Percentiles rank a stretch among this genome's conserved stretches.
Evolutionary conservation across 2,329 filamentous ascomycete species (phyloP).

Genomic region (Hymenoscyphus scutula): DNA sequence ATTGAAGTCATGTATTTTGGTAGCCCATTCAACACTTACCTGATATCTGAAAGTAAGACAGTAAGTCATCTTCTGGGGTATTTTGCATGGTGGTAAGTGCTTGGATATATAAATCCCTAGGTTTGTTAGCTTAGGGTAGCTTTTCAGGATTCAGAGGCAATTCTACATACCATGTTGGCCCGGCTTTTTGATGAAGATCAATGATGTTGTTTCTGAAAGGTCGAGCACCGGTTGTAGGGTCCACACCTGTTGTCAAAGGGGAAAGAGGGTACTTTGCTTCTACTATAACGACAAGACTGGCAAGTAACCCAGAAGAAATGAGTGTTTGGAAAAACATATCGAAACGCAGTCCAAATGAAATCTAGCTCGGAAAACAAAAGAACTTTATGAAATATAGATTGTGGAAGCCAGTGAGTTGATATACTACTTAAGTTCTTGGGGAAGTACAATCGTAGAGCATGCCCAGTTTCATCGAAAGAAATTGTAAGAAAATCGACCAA

Average conservation of each 20-base stretch:
- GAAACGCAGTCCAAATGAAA: too few relatives aligned
- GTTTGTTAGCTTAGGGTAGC: too few relatives aligned
- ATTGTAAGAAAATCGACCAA: background rate
- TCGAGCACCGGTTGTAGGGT: conserved; percentile 6
- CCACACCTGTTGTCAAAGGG: conserved; percentile 2
- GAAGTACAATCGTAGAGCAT: background rate
- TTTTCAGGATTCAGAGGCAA: too few relatives aligned
- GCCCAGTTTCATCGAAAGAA: background rate
- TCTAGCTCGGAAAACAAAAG: too few relatives aligned
- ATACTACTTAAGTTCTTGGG: too few relatives aligned
- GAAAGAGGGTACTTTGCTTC: too few relatives aligned
- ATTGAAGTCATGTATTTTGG: background rate
- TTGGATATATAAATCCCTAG: conserved; percentile 14
- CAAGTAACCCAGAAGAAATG: too few relatives aligned
- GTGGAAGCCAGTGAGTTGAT: too few relatives aligned
- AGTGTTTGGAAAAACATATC: too few relatives aligned
- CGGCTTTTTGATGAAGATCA: conserved; percentile 10
- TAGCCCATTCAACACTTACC: background rate
- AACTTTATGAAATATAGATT: too few relatives aligned
- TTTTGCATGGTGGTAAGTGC: conserved; percentile 14
- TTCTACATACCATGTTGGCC: conserved; percentile 8
- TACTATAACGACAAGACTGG: too few relatives aligned
- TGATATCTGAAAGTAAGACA: conserved; percentile 19
- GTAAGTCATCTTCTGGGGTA: conserved; percentile 9
- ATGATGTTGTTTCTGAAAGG: conserved; percentile 10